Conservation (phyloP, 371 early-diverging fungal species). For the Rhizomucor miehei region DNA sequence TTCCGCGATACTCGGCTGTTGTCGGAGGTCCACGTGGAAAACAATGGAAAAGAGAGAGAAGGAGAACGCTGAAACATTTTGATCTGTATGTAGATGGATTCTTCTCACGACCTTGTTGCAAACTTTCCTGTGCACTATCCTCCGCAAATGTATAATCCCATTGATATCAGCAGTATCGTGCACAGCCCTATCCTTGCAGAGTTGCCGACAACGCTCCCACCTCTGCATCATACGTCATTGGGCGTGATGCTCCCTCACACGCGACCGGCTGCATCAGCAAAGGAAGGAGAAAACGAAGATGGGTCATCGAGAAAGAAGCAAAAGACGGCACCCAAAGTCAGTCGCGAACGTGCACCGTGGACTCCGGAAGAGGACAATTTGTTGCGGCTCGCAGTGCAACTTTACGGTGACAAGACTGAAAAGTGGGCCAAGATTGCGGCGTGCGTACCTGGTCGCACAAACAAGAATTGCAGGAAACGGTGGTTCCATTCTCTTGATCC, state of each 20-base stretch:
- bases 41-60: too few relatives aligned
- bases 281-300: conserved; percentile 7
- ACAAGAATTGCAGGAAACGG: conserved; percentile 78
- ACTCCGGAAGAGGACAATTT: conserved; percentile 69
- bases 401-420: conserved; percentile 78
- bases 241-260: too few relatives aligned
- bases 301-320: conserved; percentile 8
- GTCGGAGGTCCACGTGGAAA: too few relatives aligned
- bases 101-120: not conserved
- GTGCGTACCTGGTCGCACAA: conserved; percentile 77
- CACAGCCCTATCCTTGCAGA: conserved; percentile 16
- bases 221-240: conserved; percentile 3
- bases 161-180: conserved; percentile 20
- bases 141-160: conserved; percentile 13
- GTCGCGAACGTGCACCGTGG: conserved; percentile 56
- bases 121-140: not conserved
- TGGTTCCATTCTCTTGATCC: conserved; percentile 86
- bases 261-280: conserved; percentile 3
- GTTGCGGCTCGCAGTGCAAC: conserved; percentile 65
- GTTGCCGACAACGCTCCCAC: conserved; percentile 16
- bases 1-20: too few relatives aligned
- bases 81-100: not conserved
- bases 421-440: conserved; percentile 82
- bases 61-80: too few relatives aligned
- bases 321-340: conserved; percentile 3